Evolutionary conservation across 345 rosid genomes (phyloP).

Genomic region (Camelina hispida): DNA sequence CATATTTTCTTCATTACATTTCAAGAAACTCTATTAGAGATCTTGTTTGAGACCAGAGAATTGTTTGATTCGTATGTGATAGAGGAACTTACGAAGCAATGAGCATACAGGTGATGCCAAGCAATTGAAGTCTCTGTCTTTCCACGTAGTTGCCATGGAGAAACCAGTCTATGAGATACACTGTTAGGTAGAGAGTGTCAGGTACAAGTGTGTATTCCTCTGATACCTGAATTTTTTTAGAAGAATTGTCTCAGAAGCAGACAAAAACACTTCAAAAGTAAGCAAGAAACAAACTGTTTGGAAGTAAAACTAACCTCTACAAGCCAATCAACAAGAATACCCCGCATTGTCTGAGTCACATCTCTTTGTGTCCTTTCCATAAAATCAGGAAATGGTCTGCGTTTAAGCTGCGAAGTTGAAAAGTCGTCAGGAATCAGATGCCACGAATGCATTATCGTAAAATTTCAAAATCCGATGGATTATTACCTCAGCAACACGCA

Average conservation of each 20-base stretch:
- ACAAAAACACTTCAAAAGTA: neutral
- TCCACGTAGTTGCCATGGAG: constrained; percentile 72
- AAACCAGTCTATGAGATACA: constrained; percentile 79
- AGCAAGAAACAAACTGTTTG: neutral
- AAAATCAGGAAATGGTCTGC: constrained; percentile 61
- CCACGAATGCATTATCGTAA: constrained; percentile 1
- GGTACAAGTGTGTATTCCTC: constrained; percentile 88
- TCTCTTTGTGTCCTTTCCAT: constrained; percentile 80
- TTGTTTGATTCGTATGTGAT: constrained; percentile 13
- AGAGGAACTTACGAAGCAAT: constrained; percentile 80
- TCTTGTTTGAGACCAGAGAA: neutral
- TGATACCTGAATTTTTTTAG: constrained; percentile 62
- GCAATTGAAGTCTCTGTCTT: constrained; percentile 81
- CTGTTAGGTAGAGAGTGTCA: constrained; percentile 88
- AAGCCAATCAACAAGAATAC: constrained; percentile 95
- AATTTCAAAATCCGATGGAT: neutral
- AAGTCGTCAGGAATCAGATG: constrained; percentile 22
- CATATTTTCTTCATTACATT: constrained; percentile 66
- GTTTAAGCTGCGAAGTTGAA: constrained; percentile 58
- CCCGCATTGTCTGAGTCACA: constrained; percentile 84
- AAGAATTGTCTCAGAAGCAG: constrained; percentile 20
- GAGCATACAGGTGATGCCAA: constrained; percentile 96
- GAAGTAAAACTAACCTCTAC: constrained; percentile 70
- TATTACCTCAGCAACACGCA: constrained; percentile 82
- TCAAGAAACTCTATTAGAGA: constrained; percentile 32